These are phyloP conservation scores for Metarhizium humberi DNA, from an alignment of 2,329 filamentous ascomycete genomes.

Conservation along the genomic window DNA sequence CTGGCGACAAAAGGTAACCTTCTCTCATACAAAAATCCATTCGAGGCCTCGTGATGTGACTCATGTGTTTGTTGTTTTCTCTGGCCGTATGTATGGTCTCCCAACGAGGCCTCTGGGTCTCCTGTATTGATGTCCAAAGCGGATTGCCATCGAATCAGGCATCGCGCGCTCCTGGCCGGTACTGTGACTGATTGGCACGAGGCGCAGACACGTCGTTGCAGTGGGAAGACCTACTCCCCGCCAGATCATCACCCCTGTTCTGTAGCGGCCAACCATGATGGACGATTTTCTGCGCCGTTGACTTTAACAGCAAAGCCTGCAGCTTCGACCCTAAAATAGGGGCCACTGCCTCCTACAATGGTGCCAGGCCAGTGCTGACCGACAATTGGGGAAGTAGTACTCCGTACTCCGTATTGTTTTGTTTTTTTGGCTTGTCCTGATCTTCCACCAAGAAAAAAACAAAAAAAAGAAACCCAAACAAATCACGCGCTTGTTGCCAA, in stretches of 20 bases:
- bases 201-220: conserved; percentile 5
- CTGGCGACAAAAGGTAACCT: background rate
- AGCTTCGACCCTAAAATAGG: conserved; percentile 1
- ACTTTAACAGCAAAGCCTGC: background rate
- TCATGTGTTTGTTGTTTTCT: conserved; percentile 2
- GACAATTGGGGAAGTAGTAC: conserved; percentile 3
- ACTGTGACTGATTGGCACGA: conserved; percentile 10
- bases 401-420: background rate
- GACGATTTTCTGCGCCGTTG: background rate
- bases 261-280: background rate
- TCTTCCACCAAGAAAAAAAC: background rate
- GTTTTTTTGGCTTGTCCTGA: background rate
- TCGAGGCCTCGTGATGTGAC: conserved; percentile 3
- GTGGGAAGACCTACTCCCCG: background rate
- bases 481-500: background rate
- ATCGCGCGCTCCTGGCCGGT: conserved; percentile 1
- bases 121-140: conserved; percentile 18
- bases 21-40: background rate
- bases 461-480: background rate
- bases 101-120: conserved; percentile 10
- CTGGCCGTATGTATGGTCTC: conserved; percentile 8
- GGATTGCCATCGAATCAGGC: conserved; percentile 10
- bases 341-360: background rate
- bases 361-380: conserved; percentile 4
- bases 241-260: conserved; percentile 2